These are phyloP conservation scores for Cajanus cajan DNA, from an alignment of 306 rosid genomes.

Conservation along the genomic window DNA sequence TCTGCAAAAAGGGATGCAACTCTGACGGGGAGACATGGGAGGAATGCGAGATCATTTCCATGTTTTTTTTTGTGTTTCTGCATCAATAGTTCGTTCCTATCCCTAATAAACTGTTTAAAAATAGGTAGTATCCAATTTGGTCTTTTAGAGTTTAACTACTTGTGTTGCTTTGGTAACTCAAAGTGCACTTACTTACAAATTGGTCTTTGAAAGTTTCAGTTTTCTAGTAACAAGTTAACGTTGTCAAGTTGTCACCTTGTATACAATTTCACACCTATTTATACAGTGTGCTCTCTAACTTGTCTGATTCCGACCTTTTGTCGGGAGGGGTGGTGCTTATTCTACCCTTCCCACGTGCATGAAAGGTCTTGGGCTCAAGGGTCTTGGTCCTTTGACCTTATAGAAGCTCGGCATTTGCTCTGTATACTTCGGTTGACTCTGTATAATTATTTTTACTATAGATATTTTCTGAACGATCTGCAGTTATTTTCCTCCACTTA, in stretches of 20 bases:
- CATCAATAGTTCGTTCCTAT: background rate
- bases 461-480: background rate
- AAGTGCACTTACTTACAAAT: background rate
- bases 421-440: too few relatives aligned
- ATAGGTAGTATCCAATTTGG: background rate
- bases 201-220: background rate
- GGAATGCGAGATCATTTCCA: constrained; percentile 58
- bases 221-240: too few relatives aligned
- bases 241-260: too few relatives aligned
- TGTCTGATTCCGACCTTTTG: too few relatives aligned
- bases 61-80: background rate
- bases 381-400: too few relatives aligned
- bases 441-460: background rate
- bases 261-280: background rate
- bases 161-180: background rate
- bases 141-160: background rate
- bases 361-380: too few relatives aligned
- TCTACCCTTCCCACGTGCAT: too few relatives aligned
- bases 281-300: too few relatives aligned
- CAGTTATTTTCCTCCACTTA: background rate
- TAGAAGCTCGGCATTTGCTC: too few relatives aligned
- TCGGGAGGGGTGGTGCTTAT: too few relatives aligned
- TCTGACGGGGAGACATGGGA: constrained; percentile 78
- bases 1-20: constrained; percentile 93
- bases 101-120: too few relatives aligned